phyloP scores from a whole-genome alignment of 2,329 filamentous ascomycete species.

The Madurella fahalii region DNA sequence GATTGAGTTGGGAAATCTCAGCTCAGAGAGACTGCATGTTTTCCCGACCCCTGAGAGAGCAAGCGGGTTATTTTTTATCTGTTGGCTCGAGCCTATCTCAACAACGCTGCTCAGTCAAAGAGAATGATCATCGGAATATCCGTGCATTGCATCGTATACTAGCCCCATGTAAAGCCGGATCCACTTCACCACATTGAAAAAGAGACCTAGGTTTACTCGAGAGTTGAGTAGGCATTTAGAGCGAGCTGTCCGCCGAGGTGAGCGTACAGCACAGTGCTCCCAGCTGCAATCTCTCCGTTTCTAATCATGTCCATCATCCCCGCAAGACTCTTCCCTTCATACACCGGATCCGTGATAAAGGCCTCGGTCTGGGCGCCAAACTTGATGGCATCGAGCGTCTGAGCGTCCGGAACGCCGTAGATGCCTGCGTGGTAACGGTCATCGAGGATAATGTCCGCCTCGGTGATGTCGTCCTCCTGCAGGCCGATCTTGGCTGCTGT shows the following conservation, averaged over 20 bases:
- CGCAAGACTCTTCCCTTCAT: slow-evolving; percentile 71
- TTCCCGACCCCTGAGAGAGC: not conserved
- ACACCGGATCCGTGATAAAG: slow-evolving; percentile 71
- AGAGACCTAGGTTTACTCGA: slow-evolving; percentile 20
- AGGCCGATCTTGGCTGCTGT: slow-evolving; percentile 63
- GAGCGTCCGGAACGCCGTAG: slow-evolving; percentile 64
- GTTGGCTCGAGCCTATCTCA: not conserved
- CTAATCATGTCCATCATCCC: slow-evolving; percentile 66
- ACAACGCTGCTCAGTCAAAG: not conserved
- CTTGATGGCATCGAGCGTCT: slow-evolving; percentile 64
- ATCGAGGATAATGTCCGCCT: slow-evolving; percentile 59
- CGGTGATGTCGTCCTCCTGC: slow-evolving; percentile 54
- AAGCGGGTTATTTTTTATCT: not conserved
- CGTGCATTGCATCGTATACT: not conserved
- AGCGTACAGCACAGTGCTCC: slow-evolving; percentile 66
- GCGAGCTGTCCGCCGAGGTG: slow-evolving; percentile 68
- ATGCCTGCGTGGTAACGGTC: slow-evolving; percentile 61
- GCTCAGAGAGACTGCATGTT: not conserved
- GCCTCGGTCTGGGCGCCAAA: slow-evolving; percentile 65
- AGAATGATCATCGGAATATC: not conserved
- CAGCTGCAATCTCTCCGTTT: slow-evolving; percentile 53
- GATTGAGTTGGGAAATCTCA: not conserved
- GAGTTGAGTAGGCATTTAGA: slow-evolving; percentile 60
- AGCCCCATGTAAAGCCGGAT: not conserved
- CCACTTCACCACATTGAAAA: not conserved